Evolutionary conservation across 1,139 yeast species (phyloP), one percentile per base, ranked within the genome.

Genomic region (Casaregolazyma suthepensis): DNA sequence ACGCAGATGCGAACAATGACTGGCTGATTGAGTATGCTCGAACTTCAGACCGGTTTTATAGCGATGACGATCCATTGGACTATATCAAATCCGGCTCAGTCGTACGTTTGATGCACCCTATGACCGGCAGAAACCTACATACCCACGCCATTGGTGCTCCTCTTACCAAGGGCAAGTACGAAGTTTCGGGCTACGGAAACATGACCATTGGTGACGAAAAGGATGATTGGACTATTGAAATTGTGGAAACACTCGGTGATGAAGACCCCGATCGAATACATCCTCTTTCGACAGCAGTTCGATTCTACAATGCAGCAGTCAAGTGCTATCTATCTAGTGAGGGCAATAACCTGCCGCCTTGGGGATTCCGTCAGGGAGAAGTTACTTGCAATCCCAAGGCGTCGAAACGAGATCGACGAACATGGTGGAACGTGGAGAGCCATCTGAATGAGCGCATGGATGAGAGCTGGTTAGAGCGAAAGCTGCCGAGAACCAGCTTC

Each of bases 341-440:
- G 48, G 96, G 96, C 58, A 74, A 75, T 62, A 71, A 78, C 52
- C 79, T 90, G 62, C 99, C 99, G 46, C 90, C 83, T 54, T 94
- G 99, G 99, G 99, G 99, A 59, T 94, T 89, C 81, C 84, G 94
- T 72, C 99, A 94, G 75, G 93, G 96, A 64, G 99, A 94, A 75
- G 94, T 93, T 60, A 85, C 84, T 5, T 94, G 99, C 73, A 75
- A 82, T 68, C 84, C 82, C 63, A 78, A 78, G 63, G 87, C 96
- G 48, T 83, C 86, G 70, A 77, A 71, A 55, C 85, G 94, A 69
- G 98, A 94, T 71, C 89, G 88, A 76, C 80, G 94, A 73, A 89
- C 97, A 31, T 93, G 97, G 97, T 94, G 99, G 98, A 93, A 91
- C 71, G 78, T 94, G 66, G 99, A 94, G 74, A 78, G 81, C 66